Evolutionary conservation across 2,329 filamentous ascomycete genomes (phyloP), one percentile per base, ranked within the genome.

Genomic region (Monosporascus sp.): DNA sequence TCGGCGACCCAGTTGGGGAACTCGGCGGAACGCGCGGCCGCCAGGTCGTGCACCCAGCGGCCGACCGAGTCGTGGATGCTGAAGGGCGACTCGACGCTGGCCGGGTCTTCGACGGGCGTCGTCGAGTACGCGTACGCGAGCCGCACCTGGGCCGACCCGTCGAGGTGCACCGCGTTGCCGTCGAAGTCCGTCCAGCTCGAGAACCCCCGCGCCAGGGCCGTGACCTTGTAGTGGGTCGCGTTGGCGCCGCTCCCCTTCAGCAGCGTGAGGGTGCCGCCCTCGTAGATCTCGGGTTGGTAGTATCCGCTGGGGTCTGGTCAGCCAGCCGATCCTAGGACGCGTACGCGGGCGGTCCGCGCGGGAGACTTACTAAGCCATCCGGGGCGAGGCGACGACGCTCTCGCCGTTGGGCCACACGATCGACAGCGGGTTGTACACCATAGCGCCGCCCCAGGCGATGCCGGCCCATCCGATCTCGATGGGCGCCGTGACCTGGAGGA

Each of bases 21-120:
- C 41, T 69, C 53, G 37, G 68, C 59, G 3, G 71, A 69, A 49
- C 65, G 61, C 9, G 68, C 69, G 1, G 58, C 58, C 8, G 57
- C 59, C 46, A 74, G 63, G 55, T 74, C 68, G 56, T 74, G 70
- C 37, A 65, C 64, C 68, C 70, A 74, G 59, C 73, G 73, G 46
- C 71, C 72, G 41, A 73, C 65, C 52, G 65, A 67, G 47, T 75
- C 70, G 58, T 78, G 75, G 56, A 75, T 75, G 54, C 68, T 67
- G 55, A 78, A 77, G 20, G 61, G 60, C 3, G 69, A 67, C 11
- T 68, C 64, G 22, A 62, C 61, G 61, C 69, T 66, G 17, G 57
- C 50, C 1, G 74, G 74, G 19, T 67, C 63, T 50, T 74, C 69
- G 9, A 74, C 71, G 5, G 71, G 68, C 2, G 61, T 65, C 16